Evolutionary conservation across 2,329 filamentous ascomycete species (phyloP), one percentile per base, ranked within the genome.

Genomic region (Didymella lethalis): DNA sequence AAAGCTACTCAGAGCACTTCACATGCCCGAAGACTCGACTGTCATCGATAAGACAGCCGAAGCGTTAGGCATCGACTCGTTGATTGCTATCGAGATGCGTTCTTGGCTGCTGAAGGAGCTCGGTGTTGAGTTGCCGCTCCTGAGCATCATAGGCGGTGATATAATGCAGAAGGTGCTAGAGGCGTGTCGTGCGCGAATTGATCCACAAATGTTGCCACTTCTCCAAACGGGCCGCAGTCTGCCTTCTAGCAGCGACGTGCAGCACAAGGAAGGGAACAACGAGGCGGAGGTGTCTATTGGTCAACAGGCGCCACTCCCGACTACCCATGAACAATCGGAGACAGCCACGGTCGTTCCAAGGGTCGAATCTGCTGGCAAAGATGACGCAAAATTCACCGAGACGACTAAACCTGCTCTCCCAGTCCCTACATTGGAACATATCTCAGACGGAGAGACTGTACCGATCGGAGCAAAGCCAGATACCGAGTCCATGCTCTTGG

Each of bases 41-140:
- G 16, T 54, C 1, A 16, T 49, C 3, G 45, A 54, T 3, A 34
- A 51, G 12, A 50, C 50, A 0, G 46, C 51, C 2, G 47, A 50
- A 7, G 16, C 14, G 2, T 34, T 66, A 23, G 74, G 75, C 1
- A 59, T 77, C 29, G 75, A 77, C 48, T 74, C 70, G 7, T 54
- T 77, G 8, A 64, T 76, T 44, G 67, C 70, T 4, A 71, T 80
- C 0, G 78, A 81, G 48, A 64, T 81, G 7, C 67, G 78, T 1
- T 75, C 69, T 29, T 80, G 78, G 79, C 68, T 79, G 25, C 68
- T 70, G 36, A 74, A 75, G 54, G 64, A 68, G 11, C 54, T 81
- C 0, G 66, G 67, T 2, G 50, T 70, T 2, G 62, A 68, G 32
- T 62, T 72, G n/a, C 66, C 61, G 12, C 62, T 71, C 0, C 46